These are phyloP conservation scores for Scutellaria baicalensis DNA, from an alignment of 257 asterid species.

Conservation along the genomic window DNA sequence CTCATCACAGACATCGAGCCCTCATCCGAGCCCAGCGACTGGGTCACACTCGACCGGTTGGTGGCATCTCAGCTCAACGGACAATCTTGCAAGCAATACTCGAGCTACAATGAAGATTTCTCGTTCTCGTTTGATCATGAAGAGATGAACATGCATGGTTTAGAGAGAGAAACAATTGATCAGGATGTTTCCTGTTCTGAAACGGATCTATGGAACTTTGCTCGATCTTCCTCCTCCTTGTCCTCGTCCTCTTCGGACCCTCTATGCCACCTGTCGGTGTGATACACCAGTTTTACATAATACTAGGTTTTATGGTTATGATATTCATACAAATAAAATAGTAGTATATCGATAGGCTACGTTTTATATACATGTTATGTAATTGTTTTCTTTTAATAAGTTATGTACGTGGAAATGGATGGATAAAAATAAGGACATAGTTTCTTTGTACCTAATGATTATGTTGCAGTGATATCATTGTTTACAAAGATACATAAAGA, in stretches of 20 bases:
- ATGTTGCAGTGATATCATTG: slow-evolving; percentile 4
- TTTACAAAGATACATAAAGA: not conserved
- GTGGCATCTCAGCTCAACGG: slow-evolving; percentile 95
- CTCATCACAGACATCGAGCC: slow-evolving; percentile 5
- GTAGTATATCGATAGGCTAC: not conserved
- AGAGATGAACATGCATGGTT: slow-evolving; percentile 16
- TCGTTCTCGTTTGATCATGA: slow-evolving; percentile 37
- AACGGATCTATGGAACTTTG: slow-evolving; percentile 62
- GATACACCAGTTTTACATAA: not conserved
- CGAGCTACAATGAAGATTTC: slow-evolving; percentile 28
- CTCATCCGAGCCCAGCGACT: slow-evolving; percentile 21
- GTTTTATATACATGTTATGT: not conserved
- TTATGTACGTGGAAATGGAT: no score
- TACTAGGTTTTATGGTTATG: not conserved
- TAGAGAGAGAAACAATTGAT: not conserved
- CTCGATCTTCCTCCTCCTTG: slow-evolving; percentile 41
- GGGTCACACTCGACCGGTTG: slow-evolving; percentile 71
- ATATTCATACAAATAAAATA: not conserved
- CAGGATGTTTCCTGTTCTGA: slow-evolving; percentile 32
- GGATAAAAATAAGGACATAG: no score
- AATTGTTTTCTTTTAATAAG: not conserved
- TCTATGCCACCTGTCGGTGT: slow-evolving; percentile 67
- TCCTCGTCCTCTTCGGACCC: slow-evolving; percentile 60
- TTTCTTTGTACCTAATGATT: no score
- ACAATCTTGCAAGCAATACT: slow-evolving; percentile 22